Conservation (phyloP, 2,329 filamentous ascomycete genomes). For the Penicillium vulpinum region DNA sequence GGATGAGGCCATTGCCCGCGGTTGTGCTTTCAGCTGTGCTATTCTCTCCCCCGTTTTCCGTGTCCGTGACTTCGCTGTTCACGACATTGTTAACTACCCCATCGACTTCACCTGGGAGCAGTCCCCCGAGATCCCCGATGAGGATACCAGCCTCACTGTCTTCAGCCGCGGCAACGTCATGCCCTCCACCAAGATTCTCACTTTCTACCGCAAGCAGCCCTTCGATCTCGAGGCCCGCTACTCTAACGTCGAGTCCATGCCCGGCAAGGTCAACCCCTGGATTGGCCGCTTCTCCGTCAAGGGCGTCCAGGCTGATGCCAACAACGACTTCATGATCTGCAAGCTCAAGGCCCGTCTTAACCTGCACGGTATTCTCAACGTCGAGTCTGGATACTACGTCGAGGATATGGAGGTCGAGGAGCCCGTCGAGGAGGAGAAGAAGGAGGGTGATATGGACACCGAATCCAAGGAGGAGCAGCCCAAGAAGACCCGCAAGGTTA, state of each 20-base stretch:
- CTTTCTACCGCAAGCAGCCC: slow-evolving; percentile 97
- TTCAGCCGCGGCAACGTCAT: slow-evolving; percentile 97
- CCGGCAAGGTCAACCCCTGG: slow-evolving; percentile 89
- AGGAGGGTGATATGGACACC: slow-evolving; percentile 77
- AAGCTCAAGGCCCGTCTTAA: slow-evolving; percentile 98
- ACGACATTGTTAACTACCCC: slow-evolving; percentile 97
- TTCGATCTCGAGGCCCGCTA: slow-evolving; percentile 97
- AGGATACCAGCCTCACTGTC: slow-evolving; percentile 94
- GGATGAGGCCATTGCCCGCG: slow-evolving; percentile 93
- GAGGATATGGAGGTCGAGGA: slow-evolving; percentile 98
- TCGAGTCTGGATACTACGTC: slow-evolving; percentile 96
- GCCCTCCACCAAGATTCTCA: slow-evolving; percentile 98
- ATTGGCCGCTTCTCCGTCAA: slow-evolving; percentile 98
- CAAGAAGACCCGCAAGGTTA: slow-evolving; percentile 89
- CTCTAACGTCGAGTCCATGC: slow-evolving; percentile 79
- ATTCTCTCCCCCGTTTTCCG: slow-evolving; percentile 97
- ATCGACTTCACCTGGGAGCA: slow-evolving; percentile 99
- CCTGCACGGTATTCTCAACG: slow-evolving; percentile 91
- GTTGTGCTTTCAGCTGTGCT: slow-evolving; percentile 95
- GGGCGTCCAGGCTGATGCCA: slow-evolving; percentile 87
- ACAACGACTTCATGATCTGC: slow-evolving; percentile 99
- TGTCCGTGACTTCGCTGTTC: slow-evolving; percentile 94
- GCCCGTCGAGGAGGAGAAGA: slow-evolving; percentile 71
- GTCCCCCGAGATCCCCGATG: slow-evolving; percentile 94
- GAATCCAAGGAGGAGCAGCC: slow-evolving; percentile 69